Evolutionary conservation across 2,329 filamentous ascomycete genomes (phyloP).

Genomic region (Fusarium marasasianum): DNA sequence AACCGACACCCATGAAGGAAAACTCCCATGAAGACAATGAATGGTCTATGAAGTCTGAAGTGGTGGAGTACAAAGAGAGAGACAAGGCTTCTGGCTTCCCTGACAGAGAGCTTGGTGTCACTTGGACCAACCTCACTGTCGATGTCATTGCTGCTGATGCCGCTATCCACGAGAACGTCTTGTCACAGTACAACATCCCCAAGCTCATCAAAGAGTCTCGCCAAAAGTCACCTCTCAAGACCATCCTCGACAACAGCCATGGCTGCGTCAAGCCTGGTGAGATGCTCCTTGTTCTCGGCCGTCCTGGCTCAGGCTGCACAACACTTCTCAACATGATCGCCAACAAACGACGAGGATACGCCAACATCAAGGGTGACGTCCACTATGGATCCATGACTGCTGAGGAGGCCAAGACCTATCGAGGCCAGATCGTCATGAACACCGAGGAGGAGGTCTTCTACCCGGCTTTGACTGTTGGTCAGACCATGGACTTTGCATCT

Average conservation of each 20-base stretch:
- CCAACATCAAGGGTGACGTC: conserved; percentile 66
- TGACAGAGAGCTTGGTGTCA: conserved; percentile 65
- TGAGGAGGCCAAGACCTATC: conserved; percentile 59
- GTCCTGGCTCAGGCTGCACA: conserved; percentile 76
- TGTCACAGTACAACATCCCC: conserved; percentile 66
- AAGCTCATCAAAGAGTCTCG: conserved; percentile 62
- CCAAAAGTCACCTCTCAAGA: conserved; percentile 67
- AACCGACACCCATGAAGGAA: conserved; percentile 21
- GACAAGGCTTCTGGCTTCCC: conserved; percentile 58
- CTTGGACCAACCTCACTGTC: conserved; percentile 72
- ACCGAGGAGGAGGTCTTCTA: conserved; percentile 74
- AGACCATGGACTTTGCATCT: conserved; percentile 77
- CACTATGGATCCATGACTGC: conserved; percentile 62
- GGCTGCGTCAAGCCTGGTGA: conserved; percentile 78
- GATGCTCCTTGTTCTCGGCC: conserved; percentile 75
- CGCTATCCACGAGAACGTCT: conserved; percentile 71
- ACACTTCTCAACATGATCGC: conserved; percentile 75
- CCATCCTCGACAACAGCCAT: conserved; percentile 71
- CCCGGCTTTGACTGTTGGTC: conserved; percentile 74
- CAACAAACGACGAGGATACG: conserved; percentile 70
- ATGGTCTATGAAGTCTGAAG: conserved; percentile 60
- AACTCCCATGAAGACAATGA: conserved; percentile 38
- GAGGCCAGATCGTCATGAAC: conserved; percentile 73
- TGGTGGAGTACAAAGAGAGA: conserved; percentile 55
- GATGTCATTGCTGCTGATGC: conserved; percentile 69